These are phyloP conservation scores for Gillenia trifoliata DNA, from an alignment of 306 rosid genomes.

Conservation along the genomic window DNA sequence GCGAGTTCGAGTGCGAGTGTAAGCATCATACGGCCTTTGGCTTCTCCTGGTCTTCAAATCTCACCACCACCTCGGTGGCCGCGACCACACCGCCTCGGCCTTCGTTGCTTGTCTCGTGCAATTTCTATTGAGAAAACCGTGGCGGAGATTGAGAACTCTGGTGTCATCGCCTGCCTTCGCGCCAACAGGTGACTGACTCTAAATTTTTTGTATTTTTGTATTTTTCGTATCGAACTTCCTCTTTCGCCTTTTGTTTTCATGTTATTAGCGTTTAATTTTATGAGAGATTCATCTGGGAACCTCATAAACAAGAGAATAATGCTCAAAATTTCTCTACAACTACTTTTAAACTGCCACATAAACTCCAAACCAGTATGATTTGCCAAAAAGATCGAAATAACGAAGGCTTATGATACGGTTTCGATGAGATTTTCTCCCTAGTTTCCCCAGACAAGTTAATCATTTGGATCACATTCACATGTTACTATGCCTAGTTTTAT, in stretches of 20 bases:
- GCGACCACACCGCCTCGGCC: constrained; percentile 3
- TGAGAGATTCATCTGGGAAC: neutral
- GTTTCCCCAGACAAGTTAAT: neutral
- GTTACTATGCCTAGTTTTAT: neutral
- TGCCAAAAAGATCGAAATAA: neutral
- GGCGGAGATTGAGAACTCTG: constrained; percentile 47
- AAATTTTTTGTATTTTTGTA: neutral
- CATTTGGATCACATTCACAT: neutral
- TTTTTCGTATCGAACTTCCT: neutral
- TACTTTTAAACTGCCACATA: neutral
- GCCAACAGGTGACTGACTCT: constrained; percentile 48
- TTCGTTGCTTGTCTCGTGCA: constrained; percentile 40
- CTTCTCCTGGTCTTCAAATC: constrained; percentile 4
- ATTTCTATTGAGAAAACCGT: constrained; percentile 33
- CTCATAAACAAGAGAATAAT: neutral
- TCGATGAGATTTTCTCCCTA: neutral
- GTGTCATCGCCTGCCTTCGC: constrained; percentile 91
- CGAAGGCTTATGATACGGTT: neutral
- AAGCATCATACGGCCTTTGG: constrained; percentile 19
- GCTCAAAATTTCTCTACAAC: neutral
- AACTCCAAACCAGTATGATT: neutral
- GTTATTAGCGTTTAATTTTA: neutral
- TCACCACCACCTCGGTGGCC: neutral
- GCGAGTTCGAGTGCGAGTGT: neutral
- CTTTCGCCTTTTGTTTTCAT: neutral